These are phyloP conservation scores for Diaporthe amygdali DNA, from an alignment of 2,329 filamentous ascomycete species.

Conservation along the genomic window DNA sequence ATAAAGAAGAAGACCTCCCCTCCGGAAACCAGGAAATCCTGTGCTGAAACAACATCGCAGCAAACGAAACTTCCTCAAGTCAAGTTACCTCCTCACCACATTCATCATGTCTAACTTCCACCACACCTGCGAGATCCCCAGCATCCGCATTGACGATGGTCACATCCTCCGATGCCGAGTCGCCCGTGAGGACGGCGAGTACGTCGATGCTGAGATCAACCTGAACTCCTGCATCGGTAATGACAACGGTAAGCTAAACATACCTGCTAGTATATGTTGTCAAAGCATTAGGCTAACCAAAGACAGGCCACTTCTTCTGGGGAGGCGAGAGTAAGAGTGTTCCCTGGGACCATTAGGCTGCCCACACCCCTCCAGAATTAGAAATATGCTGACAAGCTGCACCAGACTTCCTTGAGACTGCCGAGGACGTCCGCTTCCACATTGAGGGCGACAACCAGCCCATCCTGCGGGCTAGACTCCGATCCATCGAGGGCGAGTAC, in stretches of 20 bases:
- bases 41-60: not conserved
- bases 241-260: conserved; percentile 46
- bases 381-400: conserved; percentile 16
- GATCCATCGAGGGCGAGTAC: conserved; percentile 46
- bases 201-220: conserved; percentile 49
- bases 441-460: conserved; percentile 57
- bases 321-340: conserved; percentile 37
- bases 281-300: not conserved
- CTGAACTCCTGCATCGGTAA: conserved; percentile 59
- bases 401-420: conserved; percentile 49
- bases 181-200: conserved; percentile 45
- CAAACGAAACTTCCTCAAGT: not conserved
- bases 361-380: not conserved
- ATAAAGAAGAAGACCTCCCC: conserved; percentile 10
- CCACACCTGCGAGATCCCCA: conserved; percentile 16
- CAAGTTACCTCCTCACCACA: not conserved
- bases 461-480: conserved; percentile 56
- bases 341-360: not conserved
- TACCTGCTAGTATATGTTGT: not conserved
- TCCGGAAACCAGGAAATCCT: not conserved
- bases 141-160: conserved; percentile 53
- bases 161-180: conserved; percentile 52
- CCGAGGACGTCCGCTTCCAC: conserved; percentile 50
- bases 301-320: conserved; percentile 50
- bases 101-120: conserved; percentile 24